Evolutionary conservation across 768 basidiomycete species (phyloP).

Genomic region (Sporobolomyces phaffii): DNA sequence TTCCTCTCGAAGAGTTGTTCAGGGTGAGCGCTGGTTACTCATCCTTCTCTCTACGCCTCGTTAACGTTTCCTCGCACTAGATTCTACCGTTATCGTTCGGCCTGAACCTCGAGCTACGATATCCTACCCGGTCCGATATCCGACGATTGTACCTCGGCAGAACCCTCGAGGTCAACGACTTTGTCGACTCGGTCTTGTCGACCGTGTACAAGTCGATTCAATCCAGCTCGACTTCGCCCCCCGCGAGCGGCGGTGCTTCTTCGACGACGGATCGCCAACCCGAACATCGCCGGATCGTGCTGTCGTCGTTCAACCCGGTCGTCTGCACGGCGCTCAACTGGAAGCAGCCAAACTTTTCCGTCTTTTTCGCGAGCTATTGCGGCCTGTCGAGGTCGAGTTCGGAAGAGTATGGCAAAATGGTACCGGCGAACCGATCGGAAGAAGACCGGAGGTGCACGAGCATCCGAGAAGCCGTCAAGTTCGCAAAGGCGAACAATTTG

Average conservation of each 20-base stretch:
- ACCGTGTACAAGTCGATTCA: constrained; percentile 65
- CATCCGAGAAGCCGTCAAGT: constrained; percentile 84
- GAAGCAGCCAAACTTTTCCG: constrained; percentile 99
- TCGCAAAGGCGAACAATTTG: constrained; percentile 84
- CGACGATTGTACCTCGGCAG: constrained; percentile 52
- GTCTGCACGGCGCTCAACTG: constrained; percentile 88
- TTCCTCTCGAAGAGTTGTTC: constrained; percentile 68
- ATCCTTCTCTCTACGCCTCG: constrained; percentile 12
- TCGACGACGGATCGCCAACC: constrained; percentile 39
- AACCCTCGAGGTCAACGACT: constrained; percentile 66
- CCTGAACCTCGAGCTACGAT: constrained; percentile 76
- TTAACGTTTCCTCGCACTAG: constrained; percentile 50
- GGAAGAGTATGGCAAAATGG: constrained; percentile 37
- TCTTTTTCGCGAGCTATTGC: constrained; percentile 87
- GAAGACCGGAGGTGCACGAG: constrained; percentile 55
- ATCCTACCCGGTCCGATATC: constrained; percentile 56
- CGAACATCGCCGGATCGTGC: constrained; percentile 55
- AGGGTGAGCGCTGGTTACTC: constrained; percentile 53
- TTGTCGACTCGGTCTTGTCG: constrained; percentile 76
- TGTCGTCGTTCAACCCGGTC: constrained; percentile 84
- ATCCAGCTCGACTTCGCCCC: constrained; percentile 38
- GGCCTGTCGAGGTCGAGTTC: constrained; percentile 53
- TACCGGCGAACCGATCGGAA: constrained; percentile 46
- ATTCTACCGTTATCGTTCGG: constrained; percentile 54
- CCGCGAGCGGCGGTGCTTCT: constrained; percentile 8